Evolutionary conservation across 2,329 filamentous ascomycete genomes (phyloP), one percentile per base, ranked within the genome.

Genomic region (Phaeosphaeriaceae sp.): DNA sequence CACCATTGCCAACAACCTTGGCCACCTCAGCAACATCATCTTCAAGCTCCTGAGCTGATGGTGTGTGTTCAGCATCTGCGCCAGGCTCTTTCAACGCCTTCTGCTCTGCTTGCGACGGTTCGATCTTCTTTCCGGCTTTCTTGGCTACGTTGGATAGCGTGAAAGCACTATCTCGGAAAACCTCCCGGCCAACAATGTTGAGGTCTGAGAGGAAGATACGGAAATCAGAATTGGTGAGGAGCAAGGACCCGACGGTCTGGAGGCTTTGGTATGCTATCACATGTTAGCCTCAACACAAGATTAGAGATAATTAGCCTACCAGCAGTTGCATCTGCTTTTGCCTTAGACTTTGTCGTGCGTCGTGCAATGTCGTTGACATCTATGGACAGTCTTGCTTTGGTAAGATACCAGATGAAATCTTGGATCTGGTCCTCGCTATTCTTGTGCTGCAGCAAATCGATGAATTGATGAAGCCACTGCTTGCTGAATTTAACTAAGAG

Each of bases 201-300:
- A 97, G 79, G 69, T 98, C 94, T 11, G 89, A 87, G 46, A 97
- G 81, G 68, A 98, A 93, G 7, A 93, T 83, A 41, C 93, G 89
- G 75, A 98, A 97, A 70, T 97, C 93, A 0, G 90, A 88, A 73
- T 98, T 98, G 15, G 91, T 92, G 45, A 98, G 81, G 0, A 97
- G 85, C n/a, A 98, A 82, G 2, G 89, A 91, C 27, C 91, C 89
- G 0, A 98, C 87, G 0, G 93, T 97, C 57, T 88, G 89, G 48
- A 97, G 79, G 74, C 93, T 97, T 71, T 90, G 84, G 70, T 93
- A 93, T 17, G 91, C 90, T 63, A 21, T 20, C 20, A 49, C 3
- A 58, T 58, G 58, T 77, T 51, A 77, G 31, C 31, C 31, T 36
- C 31, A 36, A 36, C 31, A 36, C 31, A 36, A 36, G 31, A 36